Conservation (phyloP, 108 stramenopile species). For the Nitzschia sp. region DNA sequence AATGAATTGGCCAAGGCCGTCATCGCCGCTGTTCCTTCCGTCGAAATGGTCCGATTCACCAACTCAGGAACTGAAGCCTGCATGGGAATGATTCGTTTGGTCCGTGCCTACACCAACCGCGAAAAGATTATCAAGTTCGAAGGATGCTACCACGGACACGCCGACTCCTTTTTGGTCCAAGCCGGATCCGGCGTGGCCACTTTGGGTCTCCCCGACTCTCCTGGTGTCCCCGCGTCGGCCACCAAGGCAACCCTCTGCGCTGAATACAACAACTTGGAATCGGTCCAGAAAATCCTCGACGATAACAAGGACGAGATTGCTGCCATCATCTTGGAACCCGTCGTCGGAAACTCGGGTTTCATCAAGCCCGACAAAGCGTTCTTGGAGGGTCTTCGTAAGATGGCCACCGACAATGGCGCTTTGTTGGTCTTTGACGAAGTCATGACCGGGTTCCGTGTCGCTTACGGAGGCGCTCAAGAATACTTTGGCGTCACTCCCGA, state of each 20-base stretch:
- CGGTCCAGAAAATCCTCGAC: constrained; percentile 86
- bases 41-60: constrained; percentile 99
- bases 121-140: constrained; percentile 99
- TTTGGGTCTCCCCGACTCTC: constrained; percentile 96
- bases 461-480: constrained; percentile 96
- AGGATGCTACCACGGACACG: constrained; percentile 99
- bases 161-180: constrained; percentile 97
- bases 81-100: constrained; percentile 99
- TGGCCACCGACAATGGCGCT: constrained; percentile 87
- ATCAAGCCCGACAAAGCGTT: constrained; percentile 96
- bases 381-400: constrained; percentile 88
- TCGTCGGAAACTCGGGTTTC: constrained; percentile 99
- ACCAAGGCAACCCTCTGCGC: constrained; percentile 94
- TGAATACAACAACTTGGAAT: constrained; percentile 95
- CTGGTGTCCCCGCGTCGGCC: constrained; percentile 92
- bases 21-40: constrained; percentile 96
- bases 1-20: constrained; percentile 96
- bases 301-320: constrained; percentile 93
- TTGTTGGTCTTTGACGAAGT: constrained; percentile 98
- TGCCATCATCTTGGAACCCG: constrained; percentile 95
- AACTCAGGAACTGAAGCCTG: constrained; percentile 99
- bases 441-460: constrained; percentile 98
- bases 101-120: constrained; percentile 92
- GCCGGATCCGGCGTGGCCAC: constrained; percentile 98
- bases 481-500: constrained; percentile 97